Percentiles rank a stretch among this genome's conserved stretches.
Conservation (phyloP, 331 rosid species). For the Acacia pycnantha region DNA sequence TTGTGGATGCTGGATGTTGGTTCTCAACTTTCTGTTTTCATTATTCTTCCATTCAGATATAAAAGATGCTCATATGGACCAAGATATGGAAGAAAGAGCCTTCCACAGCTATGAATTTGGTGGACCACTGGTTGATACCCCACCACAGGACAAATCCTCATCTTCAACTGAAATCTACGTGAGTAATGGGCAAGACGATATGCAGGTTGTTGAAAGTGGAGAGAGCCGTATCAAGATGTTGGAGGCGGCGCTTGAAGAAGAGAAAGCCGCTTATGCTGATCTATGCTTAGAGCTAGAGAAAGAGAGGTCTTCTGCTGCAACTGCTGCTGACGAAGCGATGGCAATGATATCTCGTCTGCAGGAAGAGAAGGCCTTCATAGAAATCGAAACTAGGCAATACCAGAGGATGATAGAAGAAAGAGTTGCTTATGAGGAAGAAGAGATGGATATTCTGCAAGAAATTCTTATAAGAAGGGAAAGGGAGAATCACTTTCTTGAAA, state of each 20-base stretch:
- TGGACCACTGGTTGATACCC: slow-evolving; percentile 46
- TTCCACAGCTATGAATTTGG: slow-evolving; percentile 47
- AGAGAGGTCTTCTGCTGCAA: slow-evolving; percentile 78
- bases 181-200: slow-evolving; percentile 25
- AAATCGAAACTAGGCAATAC: slow-evolving; percentile 56
- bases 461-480: slow-evolving; percentile 59
- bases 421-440: slow-evolving; percentile 63
- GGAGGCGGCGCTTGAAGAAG: slow-evolving; percentile 55
- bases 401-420: slow-evolving; percentile 65
- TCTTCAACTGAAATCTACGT: slow-evolving; percentile 32
- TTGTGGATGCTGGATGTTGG: slow-evolving; percentile 8
- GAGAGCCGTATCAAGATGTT: slow-evolving; percentile 29
- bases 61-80: slow-evolving; percentile 31
- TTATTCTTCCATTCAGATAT: slow-evolving; percentile 36
- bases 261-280: slow-evolving; percentile 43
- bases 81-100: slow-evolving; percentile 42
- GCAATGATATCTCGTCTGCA: slow-evolving; percentile 71
- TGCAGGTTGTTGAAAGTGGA: slow-evolving; percentile 35
- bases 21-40: slow-evolving; percentile 28
- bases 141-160: slow-evolving; percentile 30
- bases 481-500: slow-evolving; percentile 60
- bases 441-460: slow-evolving; percentile 56
- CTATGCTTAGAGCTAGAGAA: slow-evolving; percentile 67
- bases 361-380: slow-evolving; percentile 54
- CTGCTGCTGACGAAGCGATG: slow-evolving; percentile 73